Conservation (phyloP, 208 protist genomes). For the Lotmaria passim region DNA sequence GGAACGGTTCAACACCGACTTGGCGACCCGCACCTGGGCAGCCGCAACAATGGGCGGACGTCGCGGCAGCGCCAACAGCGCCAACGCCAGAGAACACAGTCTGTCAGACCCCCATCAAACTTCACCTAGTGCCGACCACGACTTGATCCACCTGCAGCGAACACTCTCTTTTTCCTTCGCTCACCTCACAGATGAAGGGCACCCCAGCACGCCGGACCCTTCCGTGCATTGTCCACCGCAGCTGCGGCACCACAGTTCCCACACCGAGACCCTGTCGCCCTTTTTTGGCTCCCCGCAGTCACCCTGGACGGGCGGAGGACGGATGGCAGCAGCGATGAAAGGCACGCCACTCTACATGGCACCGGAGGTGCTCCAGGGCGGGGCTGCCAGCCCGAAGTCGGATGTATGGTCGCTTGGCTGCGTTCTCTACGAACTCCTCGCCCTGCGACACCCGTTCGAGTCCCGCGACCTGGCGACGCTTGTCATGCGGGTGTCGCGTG, state of each 20-base stretch:
- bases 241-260: slow-evolving; percentile 4
- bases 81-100: too few species aligned
- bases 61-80: slow-evolving; percentile 1
- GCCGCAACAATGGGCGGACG: slow-evolving; percentile 7
- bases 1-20: slow-evolving; percentile 68
- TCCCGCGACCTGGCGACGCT: slow-evolving; percentile 74
- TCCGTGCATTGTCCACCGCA: slow-evolving; percentile 1
- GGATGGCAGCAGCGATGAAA: slow-evolving; percentile 65
- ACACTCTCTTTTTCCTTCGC: slow-evolving; percentile 1
- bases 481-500: slow-evolving; percentile 79
- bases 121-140: background rate
- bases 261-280: background rate
- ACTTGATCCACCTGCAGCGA: background rate
- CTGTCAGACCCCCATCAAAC: too few species aligned
- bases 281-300: slow-evolving; percentile 15
- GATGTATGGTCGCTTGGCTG: slow-evolving; percentile 95
- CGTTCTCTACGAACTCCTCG: slow-evolving; percentile 90
- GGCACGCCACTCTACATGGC: slow-evolving; percentile 96
- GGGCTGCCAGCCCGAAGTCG: slow-evolving; percentile 57
- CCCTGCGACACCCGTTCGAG: slow-evolving; percentile 86
- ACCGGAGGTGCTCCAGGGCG: slow-evolving; percentile 90
- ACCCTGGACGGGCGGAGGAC: slow-evolving; percentile 3
- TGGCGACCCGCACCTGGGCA: slow-evolving; percentile 37
- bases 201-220: background rate
- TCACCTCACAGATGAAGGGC: background rate